These are phyloP conservation scores for Fusarium paranaense DNA, from an alignment of 2,329 filamentous ascomycete genomes.

Conservation along the genomic window DNA sequence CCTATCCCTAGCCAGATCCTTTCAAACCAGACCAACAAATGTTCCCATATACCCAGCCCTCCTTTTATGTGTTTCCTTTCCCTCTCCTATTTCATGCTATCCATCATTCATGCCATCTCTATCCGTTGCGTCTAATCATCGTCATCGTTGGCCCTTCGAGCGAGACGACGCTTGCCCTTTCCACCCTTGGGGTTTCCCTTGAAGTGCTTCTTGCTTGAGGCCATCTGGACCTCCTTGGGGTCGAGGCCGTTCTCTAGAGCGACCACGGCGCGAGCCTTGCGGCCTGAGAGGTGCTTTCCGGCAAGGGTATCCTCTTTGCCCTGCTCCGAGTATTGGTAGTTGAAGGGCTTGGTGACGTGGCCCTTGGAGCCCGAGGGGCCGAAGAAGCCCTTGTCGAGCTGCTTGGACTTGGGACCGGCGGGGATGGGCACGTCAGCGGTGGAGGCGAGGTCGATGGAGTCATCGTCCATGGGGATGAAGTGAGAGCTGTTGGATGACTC, in stretches of 20 bases:
- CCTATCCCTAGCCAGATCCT: constrained; percentile 30
- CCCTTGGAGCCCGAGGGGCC: constrained; percentile 71
- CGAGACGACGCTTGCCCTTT: constrained; percentile 61
- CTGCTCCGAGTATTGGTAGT: constrained; percentile 88
- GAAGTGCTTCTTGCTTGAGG: constrained; percentile 90
- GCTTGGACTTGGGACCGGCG: constrained; percentile 78
- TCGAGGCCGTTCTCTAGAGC: constrained; percentile 89
- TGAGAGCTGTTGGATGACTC: constrained; percentile 41
- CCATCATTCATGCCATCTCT: constrained; percentile 39
- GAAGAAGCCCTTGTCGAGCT: constrained; percentile 92
- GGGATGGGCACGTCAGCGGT: constrained; percentile 63
- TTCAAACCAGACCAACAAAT: constrained; percentile 33
- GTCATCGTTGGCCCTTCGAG: constrained; percentile 29
- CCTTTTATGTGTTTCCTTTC: constrained; percentile 61
- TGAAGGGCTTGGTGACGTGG: constrained; percentile 84
- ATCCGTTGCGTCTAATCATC: constrained; percentile 30
- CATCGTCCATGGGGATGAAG: constrained; percentile 46
- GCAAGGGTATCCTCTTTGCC: constrained; percentile 60
- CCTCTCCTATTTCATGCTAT: constrained; percentile 49
- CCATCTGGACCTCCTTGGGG: constrained; percentile 76
- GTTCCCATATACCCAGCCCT: constrained; percentile 61
- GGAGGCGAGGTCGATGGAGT: constrained; percentile 47
- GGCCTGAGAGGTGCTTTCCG: constrained; percentile 78
- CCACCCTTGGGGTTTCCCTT: constrained; percentile 77
- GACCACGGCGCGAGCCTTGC: constrained; percentile 84